Conservation (phyloP, 2,329 filamentous ascomycete species). For the Penicillium sp. region DNA sequence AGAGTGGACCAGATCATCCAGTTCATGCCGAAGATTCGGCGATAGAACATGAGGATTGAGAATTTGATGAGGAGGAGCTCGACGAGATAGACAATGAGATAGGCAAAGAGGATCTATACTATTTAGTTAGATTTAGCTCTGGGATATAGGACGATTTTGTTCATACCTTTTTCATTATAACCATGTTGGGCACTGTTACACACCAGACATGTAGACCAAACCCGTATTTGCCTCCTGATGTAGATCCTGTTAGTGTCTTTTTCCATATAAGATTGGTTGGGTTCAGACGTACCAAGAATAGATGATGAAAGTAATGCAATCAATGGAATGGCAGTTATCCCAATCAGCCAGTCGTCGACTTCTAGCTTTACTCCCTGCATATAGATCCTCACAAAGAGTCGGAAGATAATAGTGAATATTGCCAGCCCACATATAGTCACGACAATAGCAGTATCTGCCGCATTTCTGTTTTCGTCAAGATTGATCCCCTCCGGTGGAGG, state of each 20-base stretch:
- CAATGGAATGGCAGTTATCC: conserved; percentile 3
- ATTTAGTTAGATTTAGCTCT: not conserved
- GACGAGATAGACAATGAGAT: conserved; percentile 16
- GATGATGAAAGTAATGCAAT: not conserved
- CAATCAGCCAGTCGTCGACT: conserved; percentile 16
- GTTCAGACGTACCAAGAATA: not conserved
- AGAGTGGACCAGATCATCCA: conserved; percentile 12
- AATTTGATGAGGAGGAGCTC: conserved; percentile 17
- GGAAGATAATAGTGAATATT: conserved; percentile 6
- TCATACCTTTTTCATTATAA: not conserved
- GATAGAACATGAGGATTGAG: conserved; percentile 26
- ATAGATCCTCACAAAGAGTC: conserved; percentile 9
- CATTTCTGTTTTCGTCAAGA: conserved; percentile 2
- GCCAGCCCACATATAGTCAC: conserved; percentile 10
- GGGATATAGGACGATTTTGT: not conserved
- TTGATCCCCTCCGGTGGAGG: conserved; percentile 10
- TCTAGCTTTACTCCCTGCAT: conserved; percentile 7
- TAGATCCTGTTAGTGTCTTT: not conserved
- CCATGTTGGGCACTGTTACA: conserved; percentile 4
- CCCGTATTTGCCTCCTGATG: not conserved
- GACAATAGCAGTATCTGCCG: conserved; percentile 11
- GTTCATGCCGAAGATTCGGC: conserved; percentile 19
- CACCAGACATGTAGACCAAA: conserved; percentile 7
- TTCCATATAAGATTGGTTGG: not conserved
- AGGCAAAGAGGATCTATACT: conserved; percentile 12